Base-by-base conservation (phyloP, 768 basidiomycete species). In the Pleurotus pulmonarius region DNA sequence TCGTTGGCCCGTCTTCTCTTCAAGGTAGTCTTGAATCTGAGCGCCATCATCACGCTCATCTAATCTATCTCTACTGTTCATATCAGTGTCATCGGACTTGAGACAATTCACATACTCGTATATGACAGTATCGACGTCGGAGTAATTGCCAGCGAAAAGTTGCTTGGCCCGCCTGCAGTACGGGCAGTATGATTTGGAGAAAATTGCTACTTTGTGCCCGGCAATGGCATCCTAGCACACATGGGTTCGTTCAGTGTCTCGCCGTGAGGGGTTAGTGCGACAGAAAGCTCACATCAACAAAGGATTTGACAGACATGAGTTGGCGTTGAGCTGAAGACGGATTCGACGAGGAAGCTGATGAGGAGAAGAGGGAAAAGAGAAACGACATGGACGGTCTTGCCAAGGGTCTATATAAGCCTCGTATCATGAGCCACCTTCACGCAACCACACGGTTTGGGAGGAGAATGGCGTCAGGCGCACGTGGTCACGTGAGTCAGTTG, bases 11-110 rank as follows among this genome's bases (percentile, higher is more conserved):
- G 84, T 83, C 73, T 76, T 80, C 43, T 69, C 45, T 12, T 3
- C 18, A 18, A 86, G 75, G 63, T 84, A 85, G 48, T 69, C 64
- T 61, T 86, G 85, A 58, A 86, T 82, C 0, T 57, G 75, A 11
- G 49, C 22, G 16, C 76, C 81, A 40, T 86, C 80, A 2, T 71
- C 62, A 34, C 69, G 68, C 44, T 64, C 39, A 65, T 83, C 82
- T 24, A 83, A 65, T 60, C 82, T 80, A 44, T 11, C 29, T 34
- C 29, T 11, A 34, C 3, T 3, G 6, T 16, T 15, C 3, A 44
- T 15, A 44, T 44, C 41, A 44, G 41, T 16, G n/a, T 6, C 41
- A 44, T 44, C n/a, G 41, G 24, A 4, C 6, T 5, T 15, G 15
- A 44, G 20, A 44, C 5, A n/a, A 8, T 16, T 44, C 61, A 62